Percentiles rank a stretch among this genome's conserved stretches.
Evolutionary conservation across 345 rosid genomes (phyloP).

Genomic region (Acer negundo): DNA sequence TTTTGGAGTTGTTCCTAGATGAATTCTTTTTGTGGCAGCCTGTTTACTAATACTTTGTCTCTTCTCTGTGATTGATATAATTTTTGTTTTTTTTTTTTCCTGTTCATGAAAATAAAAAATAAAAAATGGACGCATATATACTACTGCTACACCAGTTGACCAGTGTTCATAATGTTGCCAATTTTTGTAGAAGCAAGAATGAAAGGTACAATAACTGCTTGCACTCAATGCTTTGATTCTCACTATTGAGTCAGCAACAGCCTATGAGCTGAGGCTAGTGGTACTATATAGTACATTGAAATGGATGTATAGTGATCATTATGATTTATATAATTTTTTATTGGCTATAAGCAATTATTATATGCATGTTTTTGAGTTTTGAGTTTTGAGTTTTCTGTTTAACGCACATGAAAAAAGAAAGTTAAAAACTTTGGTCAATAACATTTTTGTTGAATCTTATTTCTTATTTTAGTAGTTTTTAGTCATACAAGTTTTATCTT

Average conservation of each 20-base stretch:
- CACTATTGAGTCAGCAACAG: not conserved
- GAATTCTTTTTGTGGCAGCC: too few species aligned
- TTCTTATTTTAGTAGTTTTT: not conserved
- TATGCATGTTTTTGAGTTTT: not conserved
- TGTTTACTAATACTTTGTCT: not conserved
- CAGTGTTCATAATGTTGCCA: constrained; percentile 79
- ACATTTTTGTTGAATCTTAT: not conserved
- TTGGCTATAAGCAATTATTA: not conserved
- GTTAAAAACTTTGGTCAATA: not conserved
- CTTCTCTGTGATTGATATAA: not conserved
- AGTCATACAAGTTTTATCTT: not conserved
- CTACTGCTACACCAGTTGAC: constrained; percentile 82
- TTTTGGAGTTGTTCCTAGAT: too few species aligned
- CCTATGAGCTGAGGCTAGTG: too few species aligned
- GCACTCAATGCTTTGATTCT: not conserved
- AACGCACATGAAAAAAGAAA: not conserved
- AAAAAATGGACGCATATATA: constrained; percentile 73
- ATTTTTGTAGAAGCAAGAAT: constrained; percentile 83
- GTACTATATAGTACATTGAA: not conserved
- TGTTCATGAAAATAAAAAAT: not conserved
- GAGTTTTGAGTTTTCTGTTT: not conserved
- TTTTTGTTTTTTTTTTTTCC: not conserved
- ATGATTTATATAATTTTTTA: not conserved
- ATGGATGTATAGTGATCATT: not conserved
- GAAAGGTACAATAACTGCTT: constrained; percentile 62